Base-by-base conservation (phyloP, 768 basidiomycete genomes). In the Suillus ampliporus region DNA sequence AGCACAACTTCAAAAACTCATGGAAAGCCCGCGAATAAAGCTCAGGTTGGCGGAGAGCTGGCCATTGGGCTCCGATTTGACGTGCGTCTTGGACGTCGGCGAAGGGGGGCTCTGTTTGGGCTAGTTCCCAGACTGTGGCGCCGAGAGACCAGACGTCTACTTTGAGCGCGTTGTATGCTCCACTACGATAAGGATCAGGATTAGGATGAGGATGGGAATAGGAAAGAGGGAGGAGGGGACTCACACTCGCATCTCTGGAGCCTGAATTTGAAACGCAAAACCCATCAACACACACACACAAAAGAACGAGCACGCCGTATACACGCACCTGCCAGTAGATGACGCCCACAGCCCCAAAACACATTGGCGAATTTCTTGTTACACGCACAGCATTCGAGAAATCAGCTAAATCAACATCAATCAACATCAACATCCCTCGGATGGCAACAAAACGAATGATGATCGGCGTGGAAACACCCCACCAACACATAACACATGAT, bases 141-240 rank as follows among this genome's bases (percentile, higher is more conserved):
- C 92, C 92, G 7, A 92, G 78, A 0, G 91, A 92, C 91, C 91
- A 94, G 0, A 89, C 80, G 63, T 94, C 92, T 51, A 92, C 86
- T 71, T 89, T 88, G 47, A 92, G 81, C 1, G 87, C 84, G 68
- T 94, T 81, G 68, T 94, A 93, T 0, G 87, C 78, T 13, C 89
- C 87, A 57, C 89, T 90, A 57, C 17, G 47, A 51, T n/a, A 43
- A n/a, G n/a, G n/a, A n/a, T n/a, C 37, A 26, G 61, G 41, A 61
- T 19, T 28, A 58, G 56, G 15, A 57, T 71, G 11, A 68, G 65
- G 50, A 48, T 43, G 35, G 41, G 21, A 15, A 23, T n/a, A 28
- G 58, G 15, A 9, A 4, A 9, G 13, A 50, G 37, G 34, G 43
- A 28, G n/a, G 40, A 31, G n/a, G 21, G 19, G 38, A 74, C 89